Conservation (phyloP, 1,284 basidiomycete species). For the Microstroma glucosiphilum region DNA sequence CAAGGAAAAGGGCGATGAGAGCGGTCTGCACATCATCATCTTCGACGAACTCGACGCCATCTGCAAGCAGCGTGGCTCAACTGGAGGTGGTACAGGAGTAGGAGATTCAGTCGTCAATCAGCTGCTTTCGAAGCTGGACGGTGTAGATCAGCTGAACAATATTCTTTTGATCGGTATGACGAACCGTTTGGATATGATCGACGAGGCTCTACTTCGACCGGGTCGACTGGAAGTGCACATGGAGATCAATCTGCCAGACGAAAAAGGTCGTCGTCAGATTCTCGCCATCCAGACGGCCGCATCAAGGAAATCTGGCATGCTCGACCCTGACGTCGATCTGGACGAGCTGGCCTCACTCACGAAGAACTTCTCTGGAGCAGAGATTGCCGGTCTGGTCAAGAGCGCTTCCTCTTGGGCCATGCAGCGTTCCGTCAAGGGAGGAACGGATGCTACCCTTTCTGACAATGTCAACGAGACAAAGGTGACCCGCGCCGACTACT, state of each 20-base stretch:
- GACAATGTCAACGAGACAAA: conserved; percentile 90
- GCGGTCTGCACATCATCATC: conserved; percentile 97
- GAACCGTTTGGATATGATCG: conserved; percentile 97
- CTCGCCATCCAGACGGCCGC: conserved; percentile 90
- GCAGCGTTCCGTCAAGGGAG: conserved; percentile 93
- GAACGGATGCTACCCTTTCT: conserved; percentile 90
- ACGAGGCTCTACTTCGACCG: conserved; percentile 92
- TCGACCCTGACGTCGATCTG: conserved; percentile 82
- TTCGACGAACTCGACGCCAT: conserved; percentile 99
- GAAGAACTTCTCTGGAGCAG: conserved; percentile 97
- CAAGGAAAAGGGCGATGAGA: conserved; percentile 97
- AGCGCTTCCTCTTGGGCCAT: conserved; percentile 97
- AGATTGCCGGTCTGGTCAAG: conserved; percentile 92
- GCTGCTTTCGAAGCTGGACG: conserved; percentile 98
- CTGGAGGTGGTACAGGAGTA: conserved; percentile 75
- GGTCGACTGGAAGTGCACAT: conserved; percentile 99
- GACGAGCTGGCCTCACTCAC: conserved; percentile 74
- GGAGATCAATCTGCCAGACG: conserved; percentile 96
- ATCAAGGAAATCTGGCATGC: conserved; percentile 85
- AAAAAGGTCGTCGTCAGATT: conserved; percentile 85
- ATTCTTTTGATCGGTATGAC: conserved; percentile 99
- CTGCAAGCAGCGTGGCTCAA: conserved; percentile 80
- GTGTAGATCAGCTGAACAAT: conserved; percentile 98
- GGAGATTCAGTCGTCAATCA: conserved; percentile 99
- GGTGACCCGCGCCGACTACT: conserved; percentile 81